A percentile compares a stretch with the other conserved stretches of the same genome.
Evolutionary conservation across 2,329 filamentous ascomycete species (phyloP).

Genomic region (Aspergillus unguis): DNA sequence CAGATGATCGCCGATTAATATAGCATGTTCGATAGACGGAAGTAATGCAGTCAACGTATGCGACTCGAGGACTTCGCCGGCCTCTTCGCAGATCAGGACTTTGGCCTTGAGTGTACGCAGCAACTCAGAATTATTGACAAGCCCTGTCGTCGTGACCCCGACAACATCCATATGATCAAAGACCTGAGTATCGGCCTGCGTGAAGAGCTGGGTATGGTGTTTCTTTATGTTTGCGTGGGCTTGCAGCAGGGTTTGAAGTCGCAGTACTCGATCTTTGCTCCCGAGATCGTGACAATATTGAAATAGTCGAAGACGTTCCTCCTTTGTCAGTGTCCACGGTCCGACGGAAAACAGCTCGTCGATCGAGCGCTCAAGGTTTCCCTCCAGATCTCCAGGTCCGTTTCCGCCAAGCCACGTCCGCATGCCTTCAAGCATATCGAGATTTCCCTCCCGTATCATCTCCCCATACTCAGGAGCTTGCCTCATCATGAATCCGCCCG

Average conservation of each 20-base stretch:
- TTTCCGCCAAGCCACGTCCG: slow-evolving; percentile 1
- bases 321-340: neutral
- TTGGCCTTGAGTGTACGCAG: slow-evolving; percentile 1
- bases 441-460: neutral
- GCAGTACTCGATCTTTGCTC: neutral
- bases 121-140: slow-evolving; percentile 5
- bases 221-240: neutral
- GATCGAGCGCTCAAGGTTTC: neutral
- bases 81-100: slow-evolving; percentile 13
- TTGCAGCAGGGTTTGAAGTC: neutral
- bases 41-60: slow-evolving; percentile 9
- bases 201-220: neutral
- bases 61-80: slow-evolving; percentile 11
- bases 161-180: slow-evolving; percentile 4
- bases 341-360: neutral
- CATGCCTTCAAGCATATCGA: neutral
- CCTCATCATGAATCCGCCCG: neutral
- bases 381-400: neutral
- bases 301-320: neutral
- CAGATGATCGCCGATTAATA: slow-evolving; percentile 13
- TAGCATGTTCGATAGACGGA: slow-evolving; percentile 9
- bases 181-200: neutral
- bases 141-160: slow-evolving; percentile 11
- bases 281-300: neutral
- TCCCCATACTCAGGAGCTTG: neutral